Percentiles rank a stretch among this genome's conserved stretches.
phyloP scores from a whole-genome alignment of 2,329 filamentous ascomycete genomes.

The Scortechinia acanthostroma region DNA sequence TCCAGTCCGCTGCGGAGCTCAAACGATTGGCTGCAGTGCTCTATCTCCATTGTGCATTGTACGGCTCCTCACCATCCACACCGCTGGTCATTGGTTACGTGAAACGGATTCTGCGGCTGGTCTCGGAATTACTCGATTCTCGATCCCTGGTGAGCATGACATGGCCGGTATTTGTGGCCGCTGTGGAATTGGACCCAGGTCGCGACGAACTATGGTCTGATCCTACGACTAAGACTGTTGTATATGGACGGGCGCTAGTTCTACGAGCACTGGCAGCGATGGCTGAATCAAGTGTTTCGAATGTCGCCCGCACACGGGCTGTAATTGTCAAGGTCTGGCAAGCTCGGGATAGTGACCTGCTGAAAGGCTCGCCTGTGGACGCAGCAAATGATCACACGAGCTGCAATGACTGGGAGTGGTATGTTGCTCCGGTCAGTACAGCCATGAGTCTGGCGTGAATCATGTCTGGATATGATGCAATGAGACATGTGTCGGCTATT shows the following conservation, averaged over 20 bases:
- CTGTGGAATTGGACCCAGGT: constrained; percentile 23
- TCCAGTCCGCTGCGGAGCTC: constrained; percentile 25
- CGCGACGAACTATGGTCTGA: constrained; percentile 23
- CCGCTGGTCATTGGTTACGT: constrained; percentile 14
- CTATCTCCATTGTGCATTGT: constrained; percentile 34
- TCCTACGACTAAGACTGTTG: constrained; percentile 7
- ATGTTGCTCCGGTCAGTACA: constrained; percentile 26
- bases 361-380: constrained; percentile 5
- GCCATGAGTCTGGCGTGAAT: constrained; percentile 27
- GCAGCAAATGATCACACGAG: constrained; percentile 5
- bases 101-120: constrained; percentile 19
- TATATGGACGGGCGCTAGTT: constrained; percentile 25
- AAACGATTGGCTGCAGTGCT: constrained; percentile 32
- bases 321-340: constrained; percentile 39
- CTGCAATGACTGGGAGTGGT: constrained; percentile 27
- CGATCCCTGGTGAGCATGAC: constrained; percentile 22
- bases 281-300: constrained; percentile 27
- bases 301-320: constrained; percentile 30
- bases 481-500: neutral
- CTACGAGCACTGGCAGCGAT: constrained; percentile 28
- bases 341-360: constrained; percentile 22
- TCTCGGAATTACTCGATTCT: constrained; percentile 20
- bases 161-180: constrained; percentile 32
- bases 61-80: constrained; percentile 28
- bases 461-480: neutral